Conservation (phyloP, 352 stramenopile genomes). For the Globisporangium barbulae region DNA sequence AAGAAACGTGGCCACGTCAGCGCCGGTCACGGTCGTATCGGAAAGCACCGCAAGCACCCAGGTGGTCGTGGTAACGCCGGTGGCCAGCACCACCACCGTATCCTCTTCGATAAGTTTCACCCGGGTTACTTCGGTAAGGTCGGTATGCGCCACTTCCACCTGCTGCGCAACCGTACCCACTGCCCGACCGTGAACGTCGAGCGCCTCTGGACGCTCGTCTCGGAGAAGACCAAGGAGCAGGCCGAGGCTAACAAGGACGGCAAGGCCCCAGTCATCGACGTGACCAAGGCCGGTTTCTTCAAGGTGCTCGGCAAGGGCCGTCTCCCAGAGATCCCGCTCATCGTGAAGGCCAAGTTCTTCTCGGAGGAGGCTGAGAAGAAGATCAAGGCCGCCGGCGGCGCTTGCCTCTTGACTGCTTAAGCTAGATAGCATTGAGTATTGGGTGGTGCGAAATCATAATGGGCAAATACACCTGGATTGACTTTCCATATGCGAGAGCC, state of each 20-base stretch:
- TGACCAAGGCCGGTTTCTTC: constrained; percentile 97
- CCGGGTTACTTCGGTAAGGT: constrained; percentile 99
- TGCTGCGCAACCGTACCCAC: constrained; percentile 95
- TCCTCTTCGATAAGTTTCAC: constrained; percentile 99
- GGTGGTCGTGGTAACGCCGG: constrained; percentile 99
- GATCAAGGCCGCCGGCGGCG: constrained; percentile 98
- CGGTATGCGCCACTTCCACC: constrained; percentile 99
- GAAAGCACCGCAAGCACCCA: constrained; percentile 99
- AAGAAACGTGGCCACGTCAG: constrained; percentile 99
- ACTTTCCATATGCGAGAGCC: constrained; percentile 13
- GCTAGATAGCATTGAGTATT: constrained; percentile 40
- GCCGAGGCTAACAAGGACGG: constrained; percentile 93
- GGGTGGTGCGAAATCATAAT: constrained; percentile 74
- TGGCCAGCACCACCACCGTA: constrained; percentile 99
- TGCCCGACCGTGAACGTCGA: constrained; percentile 99
- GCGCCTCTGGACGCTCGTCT: constrained; percentile 98
- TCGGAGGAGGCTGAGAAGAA: constrained; percentile 99
- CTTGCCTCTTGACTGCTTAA: constrained; percentile 98
- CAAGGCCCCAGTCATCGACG: constrained; percentile 99
- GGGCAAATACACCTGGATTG: constrained; percentile 63
- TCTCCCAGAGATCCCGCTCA: constrained; percentile 95
- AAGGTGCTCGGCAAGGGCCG: constrained; percentile 99
- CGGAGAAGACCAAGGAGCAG: constrained; percentile 96
- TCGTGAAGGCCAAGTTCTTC: constrained; percentile 99
- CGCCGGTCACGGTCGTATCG: constrained; percentile 99